phyloP scores from a whole-genome alignment of 305 asterid species.

The Coffea humblotiana region DNA sequence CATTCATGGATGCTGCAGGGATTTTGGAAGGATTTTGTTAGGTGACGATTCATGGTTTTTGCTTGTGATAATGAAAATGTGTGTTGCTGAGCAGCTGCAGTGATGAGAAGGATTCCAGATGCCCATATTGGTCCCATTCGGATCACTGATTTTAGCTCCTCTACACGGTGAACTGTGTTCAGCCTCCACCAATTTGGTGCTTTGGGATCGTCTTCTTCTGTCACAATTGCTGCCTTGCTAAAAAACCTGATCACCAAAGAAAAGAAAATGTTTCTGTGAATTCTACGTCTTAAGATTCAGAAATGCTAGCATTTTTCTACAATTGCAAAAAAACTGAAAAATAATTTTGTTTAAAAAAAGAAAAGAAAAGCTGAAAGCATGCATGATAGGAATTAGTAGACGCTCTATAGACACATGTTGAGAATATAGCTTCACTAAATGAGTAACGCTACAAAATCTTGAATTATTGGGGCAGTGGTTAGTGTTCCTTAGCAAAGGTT shows the following conservation, averaged over 20 bases:
- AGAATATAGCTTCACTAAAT: too few relatives aligned
- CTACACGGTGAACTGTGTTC: conserved; percentile 83
- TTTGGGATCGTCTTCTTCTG: conserved; percentile 60
- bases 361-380: not conserved
- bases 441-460: not conserved
- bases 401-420: too few relatives aligned
- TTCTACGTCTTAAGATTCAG: not conserved
- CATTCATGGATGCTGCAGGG: conserved; percentile 86
- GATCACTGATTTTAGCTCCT: conserved; percentile 74
- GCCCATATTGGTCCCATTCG: conserved; percentile 98
- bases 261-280: not conserved
- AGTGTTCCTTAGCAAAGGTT: not conserved
- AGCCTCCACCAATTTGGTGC: conserved; percentile 72
- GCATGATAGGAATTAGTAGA: not conserved
- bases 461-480: too few relatives aligned
- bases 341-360: too few relatives aligned
- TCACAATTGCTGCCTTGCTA: conserved; percentile 77
- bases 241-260: conserved; percentile 47
- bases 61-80: conserved; percentile 89
- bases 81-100: conserved; percentile 78
- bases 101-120: conserved; percentile 77
- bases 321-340: too few relatives aligned
- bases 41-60: conserved; percentile 72
- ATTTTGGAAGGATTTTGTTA: conserved; percentile 60
- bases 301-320: too few relatives aligned